A percentile compares a stretch with the other conserved stretches of the same genome.
phyloP scores from a whole-genome alignment of 331 rosid genomes.

The Erythrophleum ivorense region DNA sequence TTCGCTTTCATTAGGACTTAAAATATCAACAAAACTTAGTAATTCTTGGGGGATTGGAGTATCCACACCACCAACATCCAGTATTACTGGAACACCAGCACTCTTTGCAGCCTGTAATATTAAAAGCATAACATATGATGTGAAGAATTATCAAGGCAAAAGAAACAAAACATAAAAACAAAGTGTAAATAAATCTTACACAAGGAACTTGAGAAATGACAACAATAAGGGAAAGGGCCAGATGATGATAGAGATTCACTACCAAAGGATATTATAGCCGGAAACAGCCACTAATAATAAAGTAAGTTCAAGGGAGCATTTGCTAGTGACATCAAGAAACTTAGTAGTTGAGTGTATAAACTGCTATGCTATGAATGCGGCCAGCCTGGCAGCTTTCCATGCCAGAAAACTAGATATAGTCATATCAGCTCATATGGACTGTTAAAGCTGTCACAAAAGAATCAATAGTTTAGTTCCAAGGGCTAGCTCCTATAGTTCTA shows the following conservation, averaged over 20 bases:
- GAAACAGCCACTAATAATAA: slow-evolving; percentile 18
- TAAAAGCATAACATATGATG: slow-evolving; percentile 28
- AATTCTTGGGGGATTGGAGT: slow-evolving; percentile 75
- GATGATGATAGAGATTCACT: slow-evolving; percentile 2
- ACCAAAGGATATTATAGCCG: slow-evolving; percentile 8
- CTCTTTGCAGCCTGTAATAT: slow-evolving; percentile 74
- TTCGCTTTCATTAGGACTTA: slow-evolving; percentile 92
- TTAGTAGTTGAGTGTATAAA: background rate
- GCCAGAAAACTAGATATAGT: background rate
- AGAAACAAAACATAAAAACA: background rate
- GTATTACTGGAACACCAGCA: slow-evolving; percentile 76
- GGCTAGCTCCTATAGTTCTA: background rate
- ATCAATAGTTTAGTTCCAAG: background rate
- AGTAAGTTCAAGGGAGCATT: background rate
- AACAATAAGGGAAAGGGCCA: background rate
- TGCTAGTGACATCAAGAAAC: background rate
- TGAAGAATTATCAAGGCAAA: background rate
- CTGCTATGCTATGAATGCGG: background rate
- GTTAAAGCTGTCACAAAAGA: background rate
- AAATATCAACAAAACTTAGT: slow-evolving; percentile 66
- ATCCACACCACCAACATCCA: slow-evolving; percentile 92
- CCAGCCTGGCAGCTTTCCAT: background rate
- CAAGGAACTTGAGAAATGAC: slow-evolving; percentile 11
- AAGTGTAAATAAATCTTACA: background rate
- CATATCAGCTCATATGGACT: background rate